These are phyloP conservation scores for Massarina eburnea DNA, from an alignment of 2,329 filamentous ascomycete species.

Conservation along the genomic window DNA sequence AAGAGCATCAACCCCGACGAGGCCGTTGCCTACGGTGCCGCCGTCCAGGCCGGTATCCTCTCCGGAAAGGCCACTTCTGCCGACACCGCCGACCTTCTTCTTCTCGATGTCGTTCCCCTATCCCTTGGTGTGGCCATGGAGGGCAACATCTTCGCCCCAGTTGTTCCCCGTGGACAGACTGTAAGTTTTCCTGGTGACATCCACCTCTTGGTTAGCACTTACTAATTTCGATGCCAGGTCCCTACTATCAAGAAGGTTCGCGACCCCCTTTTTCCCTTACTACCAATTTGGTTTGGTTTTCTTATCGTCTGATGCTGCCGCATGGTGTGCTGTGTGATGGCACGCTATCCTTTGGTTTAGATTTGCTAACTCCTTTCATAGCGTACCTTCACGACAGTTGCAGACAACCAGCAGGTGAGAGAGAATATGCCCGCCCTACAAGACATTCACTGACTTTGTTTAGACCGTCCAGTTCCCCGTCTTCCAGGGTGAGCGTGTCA, in stretches of 20 bases:
- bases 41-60: slow-evolving; percentile 97
- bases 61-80: slow-evolving; percentile 96
- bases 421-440: background rate
- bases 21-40: slow-evolving; percentile 97
- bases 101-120: slow-evolving; percentile 94
- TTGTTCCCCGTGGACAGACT: slow-evolving; percentile 66
- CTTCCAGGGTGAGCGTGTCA: slow-evolving; percentile 94
- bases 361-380: background rate
- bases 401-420: slow-evolving; percentile 58
- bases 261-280: slow-evolving; percentile 1
- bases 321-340: background rate
- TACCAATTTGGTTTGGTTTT: background rate
- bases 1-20: slow-evolving; percentile 99
- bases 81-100: slow-evolving; percentile 90
- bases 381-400: slow-evolving; percentile 82
- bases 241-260: slow-evolving; percentile 76
- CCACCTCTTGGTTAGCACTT: no score
- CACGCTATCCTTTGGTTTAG: slow-evolving; percentile 5
- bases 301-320: background rate
- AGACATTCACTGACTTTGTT: slow-evolving; percentile 4
- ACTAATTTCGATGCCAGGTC: background rate
- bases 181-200: slow-evolving; percentile 38
- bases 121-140: slow-evolving; percentile 99
- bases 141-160: slow-evolving; percentile 96
- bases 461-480: slow-evolving; percentile 86